Conservation (phyloP, 1,284 basidiomycete species). For the Naganishia sp. region DNA sequence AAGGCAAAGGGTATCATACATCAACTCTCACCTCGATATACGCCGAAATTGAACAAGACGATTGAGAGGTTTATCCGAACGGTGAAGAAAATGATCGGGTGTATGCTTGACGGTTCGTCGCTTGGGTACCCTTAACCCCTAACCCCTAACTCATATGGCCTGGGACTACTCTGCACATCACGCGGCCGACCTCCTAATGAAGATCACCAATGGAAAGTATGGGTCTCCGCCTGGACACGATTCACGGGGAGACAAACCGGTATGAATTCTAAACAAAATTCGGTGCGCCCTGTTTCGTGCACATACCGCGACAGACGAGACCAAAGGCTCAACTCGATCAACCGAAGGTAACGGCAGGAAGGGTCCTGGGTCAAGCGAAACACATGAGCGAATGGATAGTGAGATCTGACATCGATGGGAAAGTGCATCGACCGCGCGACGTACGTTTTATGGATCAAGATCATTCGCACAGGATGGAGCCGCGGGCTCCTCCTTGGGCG, state of each 20-base stretch:
- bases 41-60: slow-evolving; percentile 43
- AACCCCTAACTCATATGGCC: background rate
- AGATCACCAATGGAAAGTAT: background rate
- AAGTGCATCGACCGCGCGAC: too few species aligned
- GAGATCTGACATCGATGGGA: background rate
- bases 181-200: background rate
- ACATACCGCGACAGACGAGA: background rate
- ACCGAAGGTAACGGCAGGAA: background rate
- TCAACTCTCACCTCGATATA: slow-evolving; percentile 38
- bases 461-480: too few species aligned
- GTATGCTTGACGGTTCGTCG: slow-evolving; percentile 24
- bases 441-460: too few species aligned
- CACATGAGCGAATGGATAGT: background rate
- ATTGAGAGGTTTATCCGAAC: slow-evolving; percentile 39
- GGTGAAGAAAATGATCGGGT: slow-evolving; percentile 35
- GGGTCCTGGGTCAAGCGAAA: background rate
- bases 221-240: background rate
- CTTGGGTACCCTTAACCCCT: slow-evolving; percentile 7
- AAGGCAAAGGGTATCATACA: slow-evolving; percentile 38
- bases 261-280: background rate
- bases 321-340: background rate
- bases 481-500: too few species aligned
- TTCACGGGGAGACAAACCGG: background rate
- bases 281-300: background rate
- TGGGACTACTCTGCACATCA: slow-evolving; percentile 32